Base-by-base conservation (phyloP, 2,329 filamentous ascomycete genomes). In the Cladophialophora psammophila region DNA sequence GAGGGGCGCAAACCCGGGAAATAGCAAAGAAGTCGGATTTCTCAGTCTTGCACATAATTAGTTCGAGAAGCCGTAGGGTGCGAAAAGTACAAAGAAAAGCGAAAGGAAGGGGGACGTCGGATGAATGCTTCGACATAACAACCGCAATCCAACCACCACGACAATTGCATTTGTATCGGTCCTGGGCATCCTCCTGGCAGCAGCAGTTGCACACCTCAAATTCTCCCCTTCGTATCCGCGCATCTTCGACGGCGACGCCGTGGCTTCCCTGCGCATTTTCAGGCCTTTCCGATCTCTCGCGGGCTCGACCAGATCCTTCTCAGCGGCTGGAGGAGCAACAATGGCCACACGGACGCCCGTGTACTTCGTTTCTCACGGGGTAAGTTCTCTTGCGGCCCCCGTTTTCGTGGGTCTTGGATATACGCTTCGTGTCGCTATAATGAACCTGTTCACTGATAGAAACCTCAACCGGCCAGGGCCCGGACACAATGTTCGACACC, bases 401-500 rank as follows among this genome's bases (percentile, higher is more conserved):
- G 2, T 7, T 8, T 13, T 52, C 18, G 26, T 18, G 12, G 15
- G 38, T 34, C 5, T 18, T 18, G 9, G 35, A 26, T 2, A 26
- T 26, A 26, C 26, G 26, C 26, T 26, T 26, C 26, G 26, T 26
- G 26, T 26, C 26, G 26, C 26, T 3, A 26, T 26, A 20, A 31
- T 18, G 1, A 6, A 81, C 52, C 13, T 40, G 40, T 42, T 10
- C 13, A 32, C 53, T 52, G 34, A 55, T 42, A 31, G 32, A 26
- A 6, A 26, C 45, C 32, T 15, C 52, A 8, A 2, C 31, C 8
- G n/a, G 36, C 13, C 31, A 70, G 68, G 68, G 69, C 5, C 90
- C 90, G 3, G 87, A 84, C 71, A 83, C 91, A 40, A 90, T 91
- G 82, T 90, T 89, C 74, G 83, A 91, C n/a, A 86, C 81, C 3